Evolutionary conservation across 306 rosid genomes (phyloP), one percentile per base, ranked within the genome.

Genomic region (Castanea mollissima): DNA sequence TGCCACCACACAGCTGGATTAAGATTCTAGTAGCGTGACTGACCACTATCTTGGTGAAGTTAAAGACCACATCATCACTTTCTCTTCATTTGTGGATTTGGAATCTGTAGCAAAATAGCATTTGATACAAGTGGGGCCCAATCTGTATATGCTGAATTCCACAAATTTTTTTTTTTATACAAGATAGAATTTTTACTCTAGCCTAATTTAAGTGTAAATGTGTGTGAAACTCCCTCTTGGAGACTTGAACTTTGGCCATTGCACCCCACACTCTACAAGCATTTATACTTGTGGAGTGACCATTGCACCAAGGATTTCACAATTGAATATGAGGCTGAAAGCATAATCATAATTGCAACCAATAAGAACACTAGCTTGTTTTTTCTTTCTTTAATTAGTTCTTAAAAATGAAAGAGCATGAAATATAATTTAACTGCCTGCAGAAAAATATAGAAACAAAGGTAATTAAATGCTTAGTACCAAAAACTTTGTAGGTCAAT

Each of bases 41-140:
- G 32, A 31, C 32, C 32, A 31, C 3, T 31, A 31, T 31, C 32
- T 64, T 31, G 71, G 71, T 2, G 71, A 18, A 5, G 46, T 16
- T 32, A 16, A 31, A 64, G 31, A 41, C 10, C 72, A 67, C 72
- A n/a, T 34, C 25, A n/a, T 34, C 14, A 34, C 18, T 35, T 67
- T 67, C 74, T 75, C 54, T 71, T 79, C 79, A 44, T 29, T 71
- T 5, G 6, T 20, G 55, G 73, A 74, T 46, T 41, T 5, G 73
- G 44, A 77, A 77, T 80, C 83, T 6, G 74, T 10, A 44, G 34
- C 69, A 80, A 73, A 38, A 63, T 69, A 18, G 72, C 76, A 63
- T 67, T 21, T 70, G 76, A 69, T 57, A 23, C 23, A 27, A 41
- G 83, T 80, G 87, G 89, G 68, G n/a, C 77, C 85, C 49, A 1